These are phyloP conservation scores for Nitzschia sp. DNA, from an alignment of 108 stramenopile genomes.

Conservation along the genomic window DNA sequence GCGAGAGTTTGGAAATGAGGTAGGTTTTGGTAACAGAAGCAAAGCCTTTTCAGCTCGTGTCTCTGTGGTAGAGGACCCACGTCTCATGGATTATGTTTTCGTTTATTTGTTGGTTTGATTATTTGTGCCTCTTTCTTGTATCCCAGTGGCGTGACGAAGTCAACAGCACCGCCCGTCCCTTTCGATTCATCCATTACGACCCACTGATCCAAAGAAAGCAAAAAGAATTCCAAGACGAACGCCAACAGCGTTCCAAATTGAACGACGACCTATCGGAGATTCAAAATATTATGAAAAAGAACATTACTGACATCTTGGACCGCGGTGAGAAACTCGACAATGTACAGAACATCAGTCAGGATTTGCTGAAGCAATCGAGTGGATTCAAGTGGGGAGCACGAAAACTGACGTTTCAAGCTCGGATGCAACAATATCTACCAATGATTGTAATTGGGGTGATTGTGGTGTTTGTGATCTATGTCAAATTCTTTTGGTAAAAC, in stretches of 20 bases:
- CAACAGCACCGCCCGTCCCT: slow-evolving; percentile 88
- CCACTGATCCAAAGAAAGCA: slow-evolving; percentile 93
- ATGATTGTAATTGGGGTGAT: slow-evolving; percentile 56
- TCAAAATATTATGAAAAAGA: slow-evolving; percentile 95
- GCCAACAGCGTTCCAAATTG: slow-evolving; percentile 71
- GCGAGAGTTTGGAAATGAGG: slow-evolving; percentile 74
- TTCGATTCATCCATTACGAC: slow-evolving; percentile 89
- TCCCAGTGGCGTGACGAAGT: slow-evolving; percentile 57
- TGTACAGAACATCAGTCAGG: slow-evolving; percentile 69
- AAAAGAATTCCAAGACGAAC: slow-evolving; percentile 91
- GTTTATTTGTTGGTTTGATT: neutral
- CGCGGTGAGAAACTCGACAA: slow-evolving; percentile 89
- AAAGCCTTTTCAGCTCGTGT: neutral
- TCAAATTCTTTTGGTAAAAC: slow-evolving; percentile 87
- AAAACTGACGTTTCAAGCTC: slow-evolving; percentile 80
- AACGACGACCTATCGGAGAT: slow-evolving; percentile 96
- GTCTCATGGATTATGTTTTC: neutral
- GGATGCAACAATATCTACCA: slow-evolving; percentile 87
- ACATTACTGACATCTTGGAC: slow-evolving; percentile 89
- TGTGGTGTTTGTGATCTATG: slow-evolving; percentile 74
- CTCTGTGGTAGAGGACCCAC: no score
- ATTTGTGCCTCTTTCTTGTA: neutral
- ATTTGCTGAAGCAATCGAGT: slow-evolving; percentile 75
- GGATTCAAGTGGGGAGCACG: slow-evolving; percentile 93
- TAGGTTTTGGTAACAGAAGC: slow-evolving; percentile 44